Evolutionary conservation across 1,139 yeast genomes (phyloP).

Genomic region (Magnusiomyces starmeri): DNA sequence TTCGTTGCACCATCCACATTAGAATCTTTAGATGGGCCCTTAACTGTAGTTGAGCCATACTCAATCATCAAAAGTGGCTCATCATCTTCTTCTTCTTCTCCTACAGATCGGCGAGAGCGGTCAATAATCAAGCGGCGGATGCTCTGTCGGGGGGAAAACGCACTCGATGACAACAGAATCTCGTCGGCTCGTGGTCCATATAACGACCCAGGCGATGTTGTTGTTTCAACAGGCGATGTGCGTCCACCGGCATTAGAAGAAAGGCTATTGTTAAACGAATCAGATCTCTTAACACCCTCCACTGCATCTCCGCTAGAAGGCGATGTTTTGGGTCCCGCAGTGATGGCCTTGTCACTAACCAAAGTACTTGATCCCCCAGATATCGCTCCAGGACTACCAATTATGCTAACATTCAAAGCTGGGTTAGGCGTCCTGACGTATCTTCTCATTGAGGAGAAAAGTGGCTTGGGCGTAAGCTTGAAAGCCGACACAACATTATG

Average conservation of each 20-base stretch:
- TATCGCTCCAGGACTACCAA: background rate
- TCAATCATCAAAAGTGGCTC: background rate
- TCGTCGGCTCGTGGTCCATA: slow-evolving; percentile 48
- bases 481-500: slow-evolving; percentile 53
- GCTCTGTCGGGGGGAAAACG: slow-evolving; percentile 58
- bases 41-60: too few species aligned
- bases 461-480: slow-evolving; percentile 48
- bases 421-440: background rate
- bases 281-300: slow-evolving; percentile 3
- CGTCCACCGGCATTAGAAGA: background rate
- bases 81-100: slow-evolving; percentile 1
- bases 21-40: too few species aligned
- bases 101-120: slow-evolving; percentile 29
- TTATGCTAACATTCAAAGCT: background rate
- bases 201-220: slow-evolving; percentile 16
- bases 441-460: slow-evolving; percentile 24
- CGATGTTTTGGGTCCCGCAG: slow-evolving; percentile 5
- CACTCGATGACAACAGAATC: slow-evolving; percentile 63
- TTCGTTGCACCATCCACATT: background rate
- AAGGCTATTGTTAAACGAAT: background rate
- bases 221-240: slow-evolving; percentile 1
- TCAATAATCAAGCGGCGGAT: slow-evolving; percentile 54
- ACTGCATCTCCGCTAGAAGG: slow-evolving; percentile 3
- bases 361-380: slow-evolving; percentile 19
- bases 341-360: background rate